phyloP scores from a whole-genome alignment of 352 stramenopile species.

The Phytophthora tubulina region DNA sequence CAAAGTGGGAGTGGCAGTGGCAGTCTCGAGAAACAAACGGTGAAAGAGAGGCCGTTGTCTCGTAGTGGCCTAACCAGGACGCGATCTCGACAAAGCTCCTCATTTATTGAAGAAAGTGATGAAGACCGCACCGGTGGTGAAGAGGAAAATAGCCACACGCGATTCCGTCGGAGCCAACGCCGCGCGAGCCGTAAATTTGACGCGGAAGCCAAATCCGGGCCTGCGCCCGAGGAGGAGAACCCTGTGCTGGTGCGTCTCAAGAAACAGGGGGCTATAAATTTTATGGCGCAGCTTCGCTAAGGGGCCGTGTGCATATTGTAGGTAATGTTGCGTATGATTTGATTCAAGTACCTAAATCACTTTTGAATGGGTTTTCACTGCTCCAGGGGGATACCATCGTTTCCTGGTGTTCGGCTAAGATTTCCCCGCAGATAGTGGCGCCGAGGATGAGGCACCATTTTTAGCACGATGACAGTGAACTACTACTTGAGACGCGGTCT shows the following conservation, averaged over 20 bases:
- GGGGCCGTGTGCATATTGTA: constrained; percentile 35
- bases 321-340: constrained; percentile 37
- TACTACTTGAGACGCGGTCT: background rate
- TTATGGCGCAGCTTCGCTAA: constrained; percentile 76
- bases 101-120: constrained; percentile 45
- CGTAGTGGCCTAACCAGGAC: constrained; percentile 24
- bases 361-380: constrained; percentile 24
- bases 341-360: constrained; percentile 39
- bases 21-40: constrained; percentile 30
- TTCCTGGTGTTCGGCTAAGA: background rate
- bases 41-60: constrained; percentile 35
- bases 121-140: constrained; percentile 31
- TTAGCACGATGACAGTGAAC: constrained; percentile 10
- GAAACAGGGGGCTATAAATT: constrained; percentile 87
- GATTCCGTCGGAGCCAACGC: constrained; percentile 50
- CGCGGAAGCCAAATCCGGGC: constrained; percentile 46
- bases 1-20: constrained; percentile 41
- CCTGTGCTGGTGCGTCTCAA: constrained; percentile 78
- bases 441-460: background rate
- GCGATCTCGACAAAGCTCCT: constrained; percentile 39
- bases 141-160: constrained; percentile 45
- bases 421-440: constrained; percentile 2
- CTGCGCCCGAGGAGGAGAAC: constrained; percentile 58
- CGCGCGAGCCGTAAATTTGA: constrained; percentile 61
- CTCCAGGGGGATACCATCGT: background rate